Evolutionary conservation across 352 stramenopile species (phyloP).

Genomic region (Lagenidium giganteum): DNA sequence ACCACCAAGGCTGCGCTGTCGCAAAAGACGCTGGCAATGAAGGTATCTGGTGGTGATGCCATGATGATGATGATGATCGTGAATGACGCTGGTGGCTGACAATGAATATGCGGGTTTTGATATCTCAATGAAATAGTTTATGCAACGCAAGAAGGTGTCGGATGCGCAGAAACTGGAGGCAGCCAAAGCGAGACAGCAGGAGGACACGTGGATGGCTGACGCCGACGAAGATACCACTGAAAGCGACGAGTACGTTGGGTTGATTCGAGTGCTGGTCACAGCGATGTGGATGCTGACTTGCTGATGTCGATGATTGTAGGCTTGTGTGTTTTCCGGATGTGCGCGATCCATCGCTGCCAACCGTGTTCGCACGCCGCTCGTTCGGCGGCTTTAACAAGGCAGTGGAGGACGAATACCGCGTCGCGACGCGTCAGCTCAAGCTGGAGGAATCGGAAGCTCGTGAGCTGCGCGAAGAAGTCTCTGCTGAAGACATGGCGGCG

Average conservation of each 20-base stretch:
- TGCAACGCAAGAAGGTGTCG: slow-evolving; percentile 78
- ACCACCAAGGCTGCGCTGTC: slow-evolving; percentile 51
- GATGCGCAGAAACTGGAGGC: slow-evolving; percentile 46
- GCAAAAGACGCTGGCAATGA: slow-evolving; percentile 85
- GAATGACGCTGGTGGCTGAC: background rate
- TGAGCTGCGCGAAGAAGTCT: slow-evolving; percentile 74
- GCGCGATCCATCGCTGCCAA: slow-evolving; percentile 63
- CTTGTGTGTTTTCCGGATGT: slow-evolving; percentile 58
- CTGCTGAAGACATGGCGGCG: slow-evolving; percentile 73
- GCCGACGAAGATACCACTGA: too few relatives aligned
- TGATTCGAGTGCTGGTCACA: too few relatives aligned
- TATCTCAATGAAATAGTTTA: slow-evolving; percentile 42
- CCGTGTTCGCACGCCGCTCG: slow-evolving; percentile 71
- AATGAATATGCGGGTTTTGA: background rate
- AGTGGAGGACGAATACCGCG: slow-evolving; percentile 73
- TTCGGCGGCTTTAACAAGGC: slow-evolving; percentile 81
- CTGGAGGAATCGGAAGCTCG: slow-evolving; percentile 63
- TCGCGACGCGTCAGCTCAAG: slow-evolving; percentile 44
- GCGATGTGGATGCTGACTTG: too few relatives aligned
- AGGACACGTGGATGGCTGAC: slow-evolving; percentile 54
- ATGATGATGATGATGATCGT: too few relatives aligned
- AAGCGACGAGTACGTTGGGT: slow-evolving; percentile 10
- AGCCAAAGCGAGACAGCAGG: slow-evolving; percentile 44
- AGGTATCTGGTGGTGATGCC: slow-evolving; percentile 34
- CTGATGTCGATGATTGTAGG: slow-evolving; percentile 7